Conservation (phyloP, 306 rosid genomes). For the Erythrophleum fordii region DNA sequence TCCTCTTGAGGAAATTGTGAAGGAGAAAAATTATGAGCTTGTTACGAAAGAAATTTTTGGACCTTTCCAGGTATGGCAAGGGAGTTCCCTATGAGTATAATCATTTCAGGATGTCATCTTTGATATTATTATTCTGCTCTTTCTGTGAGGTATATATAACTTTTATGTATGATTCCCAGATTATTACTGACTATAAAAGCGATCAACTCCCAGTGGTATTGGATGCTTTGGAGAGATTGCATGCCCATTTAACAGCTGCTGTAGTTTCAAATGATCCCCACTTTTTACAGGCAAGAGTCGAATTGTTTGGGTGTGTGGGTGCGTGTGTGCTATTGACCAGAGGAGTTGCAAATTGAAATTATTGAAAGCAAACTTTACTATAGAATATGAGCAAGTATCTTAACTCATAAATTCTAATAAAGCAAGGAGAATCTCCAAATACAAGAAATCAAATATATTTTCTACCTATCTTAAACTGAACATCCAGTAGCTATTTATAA, state of each 20-base stretch:
- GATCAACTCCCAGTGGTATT: conserved; percentile 75
- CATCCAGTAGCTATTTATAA: too few species aligned
- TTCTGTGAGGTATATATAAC: conserved; percentile 36
- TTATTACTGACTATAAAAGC: conserved; percentile 73
- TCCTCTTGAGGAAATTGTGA: conserved; percentile 87
- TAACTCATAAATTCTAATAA: too few species aligned
- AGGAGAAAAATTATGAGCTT: conserved; percentile 71
- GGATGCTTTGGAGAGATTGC: conserved; percentile 88
- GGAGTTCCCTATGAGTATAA: conserved; percentile 5
- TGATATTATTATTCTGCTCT: conserved; percentile 24
- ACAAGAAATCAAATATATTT: too few species aligned
- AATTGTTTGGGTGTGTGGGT: background rate
- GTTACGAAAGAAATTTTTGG: conserved; percentile 94
- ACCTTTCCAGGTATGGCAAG: conserved; percentile 82
- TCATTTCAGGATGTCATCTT: background rate
- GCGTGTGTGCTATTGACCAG: background rate
- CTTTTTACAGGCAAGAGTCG: conserved; percentile 75
- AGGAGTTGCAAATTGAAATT: too few species aligned
- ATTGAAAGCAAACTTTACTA: too few species aligned
- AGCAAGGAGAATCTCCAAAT: too few species aligned
- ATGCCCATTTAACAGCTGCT: conserved; percentile 92
- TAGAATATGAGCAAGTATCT: too few species aligned
- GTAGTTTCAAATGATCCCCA: conserved; percentile 87
- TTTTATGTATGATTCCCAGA: conserved; percentile 44
- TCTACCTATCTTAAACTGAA: too few species aligned